Conservation (phyloP, 192 early-diverging fungal species). For the Backusella australiensis region DNA sequence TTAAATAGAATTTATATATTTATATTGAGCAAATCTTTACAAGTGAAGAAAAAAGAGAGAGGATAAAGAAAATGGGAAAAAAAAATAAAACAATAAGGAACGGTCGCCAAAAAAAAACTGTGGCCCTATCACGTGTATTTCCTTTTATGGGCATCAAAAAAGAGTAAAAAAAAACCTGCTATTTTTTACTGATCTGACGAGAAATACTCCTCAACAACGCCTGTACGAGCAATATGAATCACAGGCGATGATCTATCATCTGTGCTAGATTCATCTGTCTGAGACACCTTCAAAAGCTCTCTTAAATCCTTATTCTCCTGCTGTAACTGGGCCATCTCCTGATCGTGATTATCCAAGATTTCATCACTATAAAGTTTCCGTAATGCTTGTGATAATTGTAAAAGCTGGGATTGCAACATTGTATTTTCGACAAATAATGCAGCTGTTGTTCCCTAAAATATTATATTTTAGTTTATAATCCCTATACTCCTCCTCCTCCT, state of each 20-base stretch:
- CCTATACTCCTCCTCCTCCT: neutral
- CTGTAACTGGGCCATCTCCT: slow-evolving; percentile 8
- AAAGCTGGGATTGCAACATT: slow-evolving; percentile 18
- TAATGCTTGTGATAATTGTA: slow-evolving; percentile 12
- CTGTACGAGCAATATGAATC: neutral
- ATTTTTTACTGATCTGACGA: neutral
- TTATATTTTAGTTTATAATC: neutral
- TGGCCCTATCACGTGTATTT: neutral
- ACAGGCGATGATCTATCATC: neutral
- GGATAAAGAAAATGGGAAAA: neutral
- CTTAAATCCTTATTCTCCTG: slow-evolving; percentile 13
- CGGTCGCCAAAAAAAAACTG: neutral
- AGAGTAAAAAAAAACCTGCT: neutral
- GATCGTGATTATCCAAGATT: neutral
- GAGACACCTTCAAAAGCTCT: slow-evolving; percentile 8
- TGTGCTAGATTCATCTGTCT: neutral
- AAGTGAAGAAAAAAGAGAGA: neutral
- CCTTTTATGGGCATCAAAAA: neutral
- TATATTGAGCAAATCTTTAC: neutral
- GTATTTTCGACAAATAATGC: slow-evolving; percentile 30
- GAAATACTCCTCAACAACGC: slow-evolving; percentile 9
- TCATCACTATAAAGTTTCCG: neutral
- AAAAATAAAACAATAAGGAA: neutral
- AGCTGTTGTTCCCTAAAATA: slow-evolving; percentile 21
- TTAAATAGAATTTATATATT: neutral